Evolutionary conservation across 805 yeast species (phyloP), one percentile per base, ranked within the genome.

Genomic region (Candida nitratophila): DNA sequence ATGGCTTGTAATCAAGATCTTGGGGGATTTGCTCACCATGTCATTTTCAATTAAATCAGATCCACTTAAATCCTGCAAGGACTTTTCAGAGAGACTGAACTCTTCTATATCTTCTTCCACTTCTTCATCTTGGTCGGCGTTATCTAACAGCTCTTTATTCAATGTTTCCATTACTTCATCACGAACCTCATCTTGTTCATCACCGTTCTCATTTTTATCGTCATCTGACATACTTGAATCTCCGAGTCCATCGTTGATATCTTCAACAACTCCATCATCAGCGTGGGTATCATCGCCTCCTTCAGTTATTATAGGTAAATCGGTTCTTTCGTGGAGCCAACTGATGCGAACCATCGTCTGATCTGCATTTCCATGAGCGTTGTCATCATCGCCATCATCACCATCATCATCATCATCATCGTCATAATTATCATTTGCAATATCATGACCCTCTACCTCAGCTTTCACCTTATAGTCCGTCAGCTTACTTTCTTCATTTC

Each of bases 221-320:
- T 29, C 32, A 29, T 4, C n/a, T 29, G 32, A 10, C 8, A 29
- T 8, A 24, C 27, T 24, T 24, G 10, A 7, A 24, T 24, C 27
- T 14, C 17, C 21, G 15, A 41, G 24, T 12, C 33, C 48, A 16
- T 41, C 39, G 40, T 36, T 41, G 15, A 44, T 31, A n/a, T 31
- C 14, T 6, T 22, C 17, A 14, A n/a, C 27, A 6, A 17, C 34
- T 31, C 8, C 15, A 12, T 27, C 21, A 3, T 15, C 12, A 9
- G n/a, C n/a, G n/a, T n/a, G n/a, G n/a, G n/a, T n/a, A n/a, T 31
- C 30, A 3, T n/a, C 20, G 17, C 24, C 24, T 6, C 26, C 35
- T 19, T 11, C 31, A 29, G 12, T n/a, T 5, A 12, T 9, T 22
- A 27, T 2, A 14, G 19, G 21, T 42, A 26, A 3, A 38, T 38